phyloP scores from a whole-genome alignment of 306 rosid species.

The Trifolium repens region DNA sequence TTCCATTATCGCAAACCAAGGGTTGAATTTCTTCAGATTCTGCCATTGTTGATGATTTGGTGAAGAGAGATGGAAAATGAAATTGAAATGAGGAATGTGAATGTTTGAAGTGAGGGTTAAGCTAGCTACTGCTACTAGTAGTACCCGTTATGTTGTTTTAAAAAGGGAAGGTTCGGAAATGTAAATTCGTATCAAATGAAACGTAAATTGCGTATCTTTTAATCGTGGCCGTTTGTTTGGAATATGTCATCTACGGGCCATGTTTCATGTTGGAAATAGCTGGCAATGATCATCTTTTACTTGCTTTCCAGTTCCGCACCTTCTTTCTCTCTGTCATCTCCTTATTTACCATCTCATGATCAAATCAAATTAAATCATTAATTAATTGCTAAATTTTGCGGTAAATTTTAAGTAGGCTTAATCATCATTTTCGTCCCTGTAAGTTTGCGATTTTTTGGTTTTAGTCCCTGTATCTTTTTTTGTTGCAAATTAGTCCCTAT shows the following conservation, averaged over 20 bases:
- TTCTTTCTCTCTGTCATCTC: not conserved
- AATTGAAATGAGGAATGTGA: not conserved
- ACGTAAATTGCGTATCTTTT: constrained; percentile 47
- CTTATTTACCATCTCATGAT: not conserved
- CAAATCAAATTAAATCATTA: too few species aligned
- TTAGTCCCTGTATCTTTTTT: too few species aligned
- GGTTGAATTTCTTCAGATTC: constrained; percentile 95
- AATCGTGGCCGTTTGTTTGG: constrained; percentile 61
- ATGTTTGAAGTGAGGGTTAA: not conserved
- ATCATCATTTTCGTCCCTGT: too few species aligned
- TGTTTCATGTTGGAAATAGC: constrained; percentile 73
- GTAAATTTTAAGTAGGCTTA: too few species aligned
- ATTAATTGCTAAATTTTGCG: too few species aligned
- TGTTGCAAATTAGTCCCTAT: too few species aligned
- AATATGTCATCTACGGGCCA: constrained; percentile 60
- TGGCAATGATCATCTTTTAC: constrained; percentile 55
- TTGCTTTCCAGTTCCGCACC: constrained; percentile 5
- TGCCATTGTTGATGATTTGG: constrained; percentile 63
- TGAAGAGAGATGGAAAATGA: not conserved
- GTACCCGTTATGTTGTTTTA: constrained; percentile 67
- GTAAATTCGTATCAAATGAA: constrained; percentile 61
- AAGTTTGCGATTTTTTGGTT: too few species aligned
- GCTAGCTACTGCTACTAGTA: not conserved
- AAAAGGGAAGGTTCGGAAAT: constrained; percentile 54
- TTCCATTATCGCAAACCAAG: constrained; percentile 90